Base-by-base conservation (phyloP, 768 basidiomycete species). In the Trametes cingulata region DNA sequence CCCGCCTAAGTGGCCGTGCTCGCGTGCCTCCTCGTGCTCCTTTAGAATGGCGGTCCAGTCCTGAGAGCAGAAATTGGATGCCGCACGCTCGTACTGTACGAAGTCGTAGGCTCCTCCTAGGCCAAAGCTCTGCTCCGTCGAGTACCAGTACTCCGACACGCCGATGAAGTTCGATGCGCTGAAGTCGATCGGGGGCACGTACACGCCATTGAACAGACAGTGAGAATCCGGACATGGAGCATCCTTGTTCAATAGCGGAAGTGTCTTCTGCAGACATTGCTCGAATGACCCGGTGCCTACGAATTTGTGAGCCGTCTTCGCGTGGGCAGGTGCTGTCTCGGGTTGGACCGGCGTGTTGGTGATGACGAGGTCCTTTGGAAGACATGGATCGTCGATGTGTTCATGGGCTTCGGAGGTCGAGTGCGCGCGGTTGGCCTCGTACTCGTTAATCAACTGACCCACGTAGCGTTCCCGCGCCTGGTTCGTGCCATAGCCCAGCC, bases 71-170 rank as follows among this genome's bases (percentile, higher is more conserved):
- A 93, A 99, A 25, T 86, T 78, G 6, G 87, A 82, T 15, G 97
- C 97, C 15, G 93, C 93, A 42, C 89, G 88, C 72, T 98, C 96
- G 74, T 96, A 99, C 71, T 96, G 90, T 25, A 94, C 91, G 70
- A 93, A 96, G 72, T 98, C 91, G 77, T 98, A 99, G 20, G 94
- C 82, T 2, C 97, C 97, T 20, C 95, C 95, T 2, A 98, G 82
- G 1, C 92, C 93, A 67, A 97, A 94, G 48, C 98, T 90, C 72
- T 98, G 95, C 67, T 99, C 95, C 10, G 95, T 93, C 24, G 96
- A 98, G 74, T 98, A 98, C 96, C 96, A 99, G 72, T 98, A 99
- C 73, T 99, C 97, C 14, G 93, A 95, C 39, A 99, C 88, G 3
- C 97, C 97, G 67, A 99, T 97, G 73, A 98, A 99, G 56, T 88